Base-by-base conservation (phyloP, 1,284 basidiomycete species). In the Mycena sp. region DNA sequence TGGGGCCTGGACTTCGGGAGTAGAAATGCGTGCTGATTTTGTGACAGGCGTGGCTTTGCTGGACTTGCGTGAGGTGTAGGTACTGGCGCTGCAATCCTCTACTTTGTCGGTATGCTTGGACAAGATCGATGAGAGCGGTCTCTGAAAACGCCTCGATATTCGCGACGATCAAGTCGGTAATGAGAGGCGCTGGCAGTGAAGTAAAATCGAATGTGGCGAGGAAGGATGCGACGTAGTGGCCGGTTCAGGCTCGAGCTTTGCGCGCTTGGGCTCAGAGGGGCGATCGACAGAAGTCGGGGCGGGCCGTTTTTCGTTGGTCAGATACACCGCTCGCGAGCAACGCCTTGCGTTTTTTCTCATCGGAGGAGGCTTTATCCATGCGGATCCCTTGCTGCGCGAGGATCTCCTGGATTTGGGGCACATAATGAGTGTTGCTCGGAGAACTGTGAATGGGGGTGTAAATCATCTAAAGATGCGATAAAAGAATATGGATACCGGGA, bases 141-240 rank as follows among this genome's bases (percentile, higher is more conserved):
- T 93, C 91, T 1, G 90, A 83, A 63, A 97, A 89, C 0, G 86
- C 87, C 68, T 93, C 88, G 58, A 99, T 79, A 73, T 94, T 97
- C 7, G 93, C 90, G 49, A 99, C 88, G 53, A 99, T 91, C 46
- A 95, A 84, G 61, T 99, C 96, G 25, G 95, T 92, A 26, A 98
- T 94, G 10, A 94, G 84, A 5, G 87, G 76, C 3, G 93, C 82
- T 0, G 94, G 92, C 3, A 98, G 83, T 2, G 87, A 86, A 2
- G 91, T 91, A 71, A 98, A 95, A 76, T 99, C 95, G 70, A 98
- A 95, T 7, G 86, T 84, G 3, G 90, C 85, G 6, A 94, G 81
- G 61, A 87, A 80, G 2, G 84, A 77, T 6, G 86, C 14, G 86
- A 77, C 32, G 80, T 76, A 16, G 80, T 67, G 30, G 79, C 73